phyloP scores from a whole-genome alignment of 2,329 filamentous ascomycete genomes.

The Herpotrichia juniperi region DNA sequence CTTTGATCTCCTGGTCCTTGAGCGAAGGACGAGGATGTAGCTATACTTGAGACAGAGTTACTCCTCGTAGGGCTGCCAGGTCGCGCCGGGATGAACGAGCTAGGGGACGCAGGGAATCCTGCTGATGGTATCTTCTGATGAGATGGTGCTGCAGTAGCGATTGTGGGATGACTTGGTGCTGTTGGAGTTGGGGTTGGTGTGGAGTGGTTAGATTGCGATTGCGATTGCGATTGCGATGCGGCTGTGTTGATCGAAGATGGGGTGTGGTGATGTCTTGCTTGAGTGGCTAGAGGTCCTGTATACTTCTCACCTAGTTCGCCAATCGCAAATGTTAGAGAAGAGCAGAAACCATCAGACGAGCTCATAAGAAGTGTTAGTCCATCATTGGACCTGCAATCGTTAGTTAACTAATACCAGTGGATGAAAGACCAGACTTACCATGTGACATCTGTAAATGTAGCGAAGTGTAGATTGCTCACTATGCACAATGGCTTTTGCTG shows the following conservation, averaged over 20 bases:
- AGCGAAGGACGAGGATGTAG: slow-evolving; percentile 65
- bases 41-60: slow-evolving; percentile 83
- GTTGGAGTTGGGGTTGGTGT: slow-evolving; percentile 76
- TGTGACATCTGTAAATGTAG: slow-evolving; percentile 93
- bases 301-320: slow-evolving; percentile 87
- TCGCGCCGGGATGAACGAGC: slow-evolving; percentile 60
- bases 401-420: slow-evolving; percentile 12
- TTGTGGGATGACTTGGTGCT: slow-evolving; percentile 65
- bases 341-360: slow-evolving; percentile 98
- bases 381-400: slow-evolving; percentile 69
- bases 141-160: slow-evolving; percentile 54
- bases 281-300: slow-evolving; percentile 63
- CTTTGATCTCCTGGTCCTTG: slow-evolving; percentile 40
- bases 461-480: slow-evolving; percentile 96
- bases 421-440: slow-evolving; percentile 67
- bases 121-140: slow-evolving; percentile 58
- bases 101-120: slow-evolving; percentile 63
- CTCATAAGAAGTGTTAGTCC: slow-evolving; percentile 85
- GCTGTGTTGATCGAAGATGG: slow-evolving; percentile 51
- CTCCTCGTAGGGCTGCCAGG: slow-evolving; percentile 82
- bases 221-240: slow-evolving; percentile 42
- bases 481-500: slow-evolving; percentile 92
- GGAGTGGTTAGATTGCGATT: slow-evolving; percentile 67
- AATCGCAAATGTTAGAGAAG: slow-evolving; percentile 79
- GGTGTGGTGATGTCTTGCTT: slow-evolving; percentile 32